phyloP scores from a whole-genome alignment of 805 yeast species.

The Wickerhamiella domercqiae region DNA sequence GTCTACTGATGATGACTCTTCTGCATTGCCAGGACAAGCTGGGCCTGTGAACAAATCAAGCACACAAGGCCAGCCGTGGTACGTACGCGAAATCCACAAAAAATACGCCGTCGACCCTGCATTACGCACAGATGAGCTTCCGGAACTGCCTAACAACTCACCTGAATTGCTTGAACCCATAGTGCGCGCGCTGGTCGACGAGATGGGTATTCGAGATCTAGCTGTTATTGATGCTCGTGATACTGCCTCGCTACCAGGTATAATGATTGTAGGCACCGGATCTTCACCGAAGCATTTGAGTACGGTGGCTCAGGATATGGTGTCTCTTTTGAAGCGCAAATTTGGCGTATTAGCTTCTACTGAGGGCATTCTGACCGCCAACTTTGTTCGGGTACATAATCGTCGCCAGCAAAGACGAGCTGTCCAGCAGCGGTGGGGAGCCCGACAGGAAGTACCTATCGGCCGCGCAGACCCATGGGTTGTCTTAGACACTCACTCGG shows the following conservation, averaged over 20 bases:
- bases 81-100: no score
- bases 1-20: no score
- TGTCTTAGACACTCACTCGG: slow-evolving; percentile 51
- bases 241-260: slow-evolving; percentile 18
- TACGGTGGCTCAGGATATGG: slow-evolving; percentile 49
- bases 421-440: slow-evolving; percentile 31
- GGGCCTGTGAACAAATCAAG: no score
- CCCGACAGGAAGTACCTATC: slow-evolving; percentile 15
- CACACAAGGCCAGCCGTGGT: no score
- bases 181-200: slow-evolving; percentile 34
- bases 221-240: slow-evolving; percentile 37
- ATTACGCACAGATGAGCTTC: no score
- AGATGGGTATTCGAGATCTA: slow-evolving; percentile 53
- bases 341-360: slow-evolving; percentile 33
- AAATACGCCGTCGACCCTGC: no score
- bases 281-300: slow-evolving; percentile 61
- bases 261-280: slow-evolving; percentile 58
- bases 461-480: slow-evolving; percentile 58
- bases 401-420: slow-evolving; percentile 37
- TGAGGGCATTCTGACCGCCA: slow-evolving; percentile 59
- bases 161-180: slow-evolving; percentile 38
- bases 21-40: neutral
- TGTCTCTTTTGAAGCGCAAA: slow-evolving; percentile 41
- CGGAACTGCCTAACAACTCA: slow-evolving; percentile 42
- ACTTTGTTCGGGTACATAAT: slow-evolving; percentile 35